phyloP scores from a whole-genome alignment of 1,139 yeast species.

The Hansenula sp. region DNA sequence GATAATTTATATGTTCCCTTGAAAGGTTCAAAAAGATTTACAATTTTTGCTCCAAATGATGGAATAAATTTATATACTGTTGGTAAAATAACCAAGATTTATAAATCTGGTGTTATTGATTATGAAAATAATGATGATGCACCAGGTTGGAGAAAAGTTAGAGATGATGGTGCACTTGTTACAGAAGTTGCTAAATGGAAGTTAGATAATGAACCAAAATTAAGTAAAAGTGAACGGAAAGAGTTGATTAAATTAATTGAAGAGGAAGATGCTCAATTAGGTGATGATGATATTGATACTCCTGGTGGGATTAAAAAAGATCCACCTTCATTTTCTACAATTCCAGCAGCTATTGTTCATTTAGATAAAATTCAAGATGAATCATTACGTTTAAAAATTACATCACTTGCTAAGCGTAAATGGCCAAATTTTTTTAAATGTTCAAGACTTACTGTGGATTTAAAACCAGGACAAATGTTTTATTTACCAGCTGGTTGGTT shows the following conservation, averaged over 20 bases:
- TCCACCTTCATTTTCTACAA: slow-evolving; percentile 64
- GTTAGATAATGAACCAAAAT: slow-evolving; percentile 16
- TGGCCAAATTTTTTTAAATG: slow-evolving; percentile 48
- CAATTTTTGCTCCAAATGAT: slow-evolving; percentile 58
- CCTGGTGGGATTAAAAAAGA: slow-evolving; percentile 30
- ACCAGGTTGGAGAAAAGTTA: slow-evolving; percentile 52
- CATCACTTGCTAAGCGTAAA: slow-evolving; percentile 25
- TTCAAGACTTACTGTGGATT: slow-evolving; percentile 38
- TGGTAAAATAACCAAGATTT: slow-evolving; percentile 49
- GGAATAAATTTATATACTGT: slow-evolving; percentile 55
- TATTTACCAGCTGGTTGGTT: slow-evolving; percentile 79
- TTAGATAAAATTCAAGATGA: slow-evolving; percentile 42
- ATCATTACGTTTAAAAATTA: slow-evolving; percentile 24
- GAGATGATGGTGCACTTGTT: slow-evolving; percentile 59
- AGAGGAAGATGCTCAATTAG: slow-evolving; percentile 18
- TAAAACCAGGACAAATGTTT: slow-evolving; percentile 61
- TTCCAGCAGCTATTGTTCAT: slow-evolving; percentile 62
- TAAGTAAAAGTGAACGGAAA: slow-evolving; percentile 10
- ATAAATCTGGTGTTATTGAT: slow-evolving; percentile 61
- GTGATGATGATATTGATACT: slow-evolving; percentile 17
- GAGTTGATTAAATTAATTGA: slow-evolving; percentile 17
- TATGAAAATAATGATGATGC: slow-evolving; percentile 48
- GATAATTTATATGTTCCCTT: slow-evolving; percentile 63
- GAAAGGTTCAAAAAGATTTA: slow-evolving; percentile 61
- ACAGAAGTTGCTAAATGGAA: slow-evolving; percentile 37